Evolutionary conservation across 306 rosid species (phyloP).

Genomic region (Inga oerstediana): DNA sequence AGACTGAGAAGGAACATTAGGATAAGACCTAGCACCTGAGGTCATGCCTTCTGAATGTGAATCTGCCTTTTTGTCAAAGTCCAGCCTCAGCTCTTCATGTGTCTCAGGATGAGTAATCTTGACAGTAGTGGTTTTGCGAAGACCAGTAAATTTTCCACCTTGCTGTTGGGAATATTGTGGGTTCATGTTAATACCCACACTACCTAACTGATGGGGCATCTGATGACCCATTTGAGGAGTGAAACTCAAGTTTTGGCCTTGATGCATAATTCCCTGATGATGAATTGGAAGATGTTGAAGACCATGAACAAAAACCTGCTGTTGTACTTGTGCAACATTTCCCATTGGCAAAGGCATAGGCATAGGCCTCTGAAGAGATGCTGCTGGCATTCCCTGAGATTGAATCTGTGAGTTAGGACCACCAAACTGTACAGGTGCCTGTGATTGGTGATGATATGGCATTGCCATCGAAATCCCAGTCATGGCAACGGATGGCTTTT

Average conservation of each 20-base stretch:
- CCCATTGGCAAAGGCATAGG: constrained; percentile 65
- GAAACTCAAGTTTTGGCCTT: constrained; percentile 65
- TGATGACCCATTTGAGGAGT: constrained; percentile 72
- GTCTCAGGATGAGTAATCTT: constrained; percentile 98
- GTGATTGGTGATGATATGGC: constrained; percentile 75
- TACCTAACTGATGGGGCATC: constrained; percentile 68
- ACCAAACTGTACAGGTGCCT: constrained; percentile 70
- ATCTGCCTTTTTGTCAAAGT: constrained; percentile 77
- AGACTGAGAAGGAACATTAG: constrained; percentile 60
- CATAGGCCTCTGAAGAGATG: constrained; percentile 72
- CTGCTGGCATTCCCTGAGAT: constrained; percentile 71
- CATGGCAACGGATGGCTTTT: constrained; percentile 65
- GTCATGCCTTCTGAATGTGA: constrained; percentile 64
- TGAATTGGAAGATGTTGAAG: constrained; percentile 83
- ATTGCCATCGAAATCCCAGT: constrained; percentile 68
- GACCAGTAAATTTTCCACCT: constrained; percentile 71
- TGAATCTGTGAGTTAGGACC: constrained; percentile 80
- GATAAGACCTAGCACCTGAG: constrained; percentile 63
- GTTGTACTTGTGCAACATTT: constrained; percentile 79
- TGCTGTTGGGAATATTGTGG: constrained; percentile 77
- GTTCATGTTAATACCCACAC: constrained; percentile 58
- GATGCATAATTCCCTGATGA: constrained; percentile 74
- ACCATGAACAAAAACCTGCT: constrained; percentile 64
- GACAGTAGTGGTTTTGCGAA: constrained; percentile 68
- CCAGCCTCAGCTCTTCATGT: constrained; percentile 83